Conservation (phyloP, 2,329 filamentous ascomycete genomes). For the Aspergillus amoenus region DNA sequence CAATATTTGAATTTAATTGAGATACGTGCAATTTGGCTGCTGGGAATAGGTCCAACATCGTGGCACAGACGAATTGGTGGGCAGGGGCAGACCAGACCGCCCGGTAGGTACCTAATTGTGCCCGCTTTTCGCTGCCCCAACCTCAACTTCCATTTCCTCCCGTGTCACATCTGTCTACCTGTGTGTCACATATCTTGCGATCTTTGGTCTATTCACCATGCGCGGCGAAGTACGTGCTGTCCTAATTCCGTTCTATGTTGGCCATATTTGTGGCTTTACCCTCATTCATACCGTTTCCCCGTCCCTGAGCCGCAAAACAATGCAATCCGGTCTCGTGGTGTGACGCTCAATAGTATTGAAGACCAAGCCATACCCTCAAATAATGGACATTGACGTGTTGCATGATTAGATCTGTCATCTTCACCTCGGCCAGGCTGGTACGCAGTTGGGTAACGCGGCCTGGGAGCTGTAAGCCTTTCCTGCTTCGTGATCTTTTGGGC, state of each 20-base stretch:
- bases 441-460: conserved; percentile 66
- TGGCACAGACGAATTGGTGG: not conserved
- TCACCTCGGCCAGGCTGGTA: conserved; percentile 67
- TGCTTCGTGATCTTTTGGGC: conserved; percentile 24
- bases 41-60: not conserved
- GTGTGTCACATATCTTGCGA: not conserved
- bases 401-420: conserved; percentile 60
- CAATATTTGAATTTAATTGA: not conserved
- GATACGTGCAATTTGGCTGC: not conserved
- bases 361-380: not conserved
- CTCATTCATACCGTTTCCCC: not conserved
- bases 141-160: not conserved
- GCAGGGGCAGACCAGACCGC: not conserved
- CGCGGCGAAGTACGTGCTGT: not conserved
- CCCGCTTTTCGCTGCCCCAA: not conserved
- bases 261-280: not conserved
- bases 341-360: not conserved
- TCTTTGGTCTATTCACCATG: not conserved
- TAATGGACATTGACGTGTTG: not conserved
- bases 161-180: not conserved
- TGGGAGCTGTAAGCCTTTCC: conserved; percentile 63
- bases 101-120: not conserved
- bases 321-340: not conserved
- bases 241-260: not conserved
- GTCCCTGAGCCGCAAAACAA: not conserved